Percentiles rank a stretch among this genome's conserved stretches.
Conservation (phyloP, 2,329 filamentous ascomycete species). For the Aureobasidium sp. region DNA sequence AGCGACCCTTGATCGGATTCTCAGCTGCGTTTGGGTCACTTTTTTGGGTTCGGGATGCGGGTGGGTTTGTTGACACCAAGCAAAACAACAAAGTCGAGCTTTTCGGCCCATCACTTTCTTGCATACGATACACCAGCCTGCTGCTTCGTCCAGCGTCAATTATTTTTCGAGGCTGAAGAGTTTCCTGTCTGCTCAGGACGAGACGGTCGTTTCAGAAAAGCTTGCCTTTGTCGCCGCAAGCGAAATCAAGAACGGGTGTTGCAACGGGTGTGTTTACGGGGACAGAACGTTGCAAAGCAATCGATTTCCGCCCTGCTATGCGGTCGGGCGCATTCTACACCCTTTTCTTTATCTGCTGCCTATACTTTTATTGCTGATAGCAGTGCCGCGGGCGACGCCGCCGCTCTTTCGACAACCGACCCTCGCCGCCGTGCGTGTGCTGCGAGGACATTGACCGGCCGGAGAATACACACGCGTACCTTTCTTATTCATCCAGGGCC, state of each 20-base stretch:
- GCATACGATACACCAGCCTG: conserved; percentile 12
- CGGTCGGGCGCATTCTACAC: not conserved
- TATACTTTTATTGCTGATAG: conserved; percentile 8
- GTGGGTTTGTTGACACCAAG: conserved; percentile 16
- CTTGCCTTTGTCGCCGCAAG: not conserved
- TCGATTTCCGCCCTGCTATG: conserved; percentile 15
- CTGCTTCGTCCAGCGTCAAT: conserved; percentile 5
- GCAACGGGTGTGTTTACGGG: conserved; percentile 16
- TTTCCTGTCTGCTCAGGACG: not conserved
- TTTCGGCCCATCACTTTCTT: conserved; percentile 10
- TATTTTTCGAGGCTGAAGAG: not conserved
- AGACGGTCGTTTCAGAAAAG: conserved; percentile 4
- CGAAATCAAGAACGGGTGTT: conserved; percentile 14
- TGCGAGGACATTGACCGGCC: not conserved
- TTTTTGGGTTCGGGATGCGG: conserved; percentile 12
- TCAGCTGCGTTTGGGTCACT: conserved; percentile 4
- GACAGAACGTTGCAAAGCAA: conserved; percentile 13
- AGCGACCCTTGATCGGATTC: not conserved
- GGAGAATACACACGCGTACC: not conserved
- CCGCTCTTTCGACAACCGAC: not conserved
- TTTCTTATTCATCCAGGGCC: not conserved
- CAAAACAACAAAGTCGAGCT: conserved; percentile 13
- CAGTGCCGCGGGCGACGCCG: conserved; percentile 9
- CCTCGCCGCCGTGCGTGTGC: conserved; percentile 7
- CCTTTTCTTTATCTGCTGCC: conserved; percentile 7